A percentile compares a stretch with the other conserved stretches of the same genome.
These are phyloP conservation scores for Hyphodiscus hymeniophilus DNA, from an alignment of 495 filamentous ascomycete species.

Conservation along the genomic window DNA sequence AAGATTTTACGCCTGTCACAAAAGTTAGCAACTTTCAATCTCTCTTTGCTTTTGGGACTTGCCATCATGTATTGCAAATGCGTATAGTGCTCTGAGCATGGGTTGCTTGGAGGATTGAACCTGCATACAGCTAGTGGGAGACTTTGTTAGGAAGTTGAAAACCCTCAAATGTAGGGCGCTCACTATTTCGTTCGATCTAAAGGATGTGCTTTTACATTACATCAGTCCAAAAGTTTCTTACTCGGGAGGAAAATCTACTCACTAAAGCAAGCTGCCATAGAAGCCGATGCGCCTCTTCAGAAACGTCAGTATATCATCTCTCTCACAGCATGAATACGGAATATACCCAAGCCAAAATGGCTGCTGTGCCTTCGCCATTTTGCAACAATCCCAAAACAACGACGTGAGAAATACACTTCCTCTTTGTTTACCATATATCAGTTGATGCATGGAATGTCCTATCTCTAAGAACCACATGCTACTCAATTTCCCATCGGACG, in stretches of 20 bases:
- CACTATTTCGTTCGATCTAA: constrained; percentile 35
- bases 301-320: background rate
- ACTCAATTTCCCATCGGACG: too few species aligned
- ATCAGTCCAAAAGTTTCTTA: too few species aligned
- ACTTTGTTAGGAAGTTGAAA: background rate
- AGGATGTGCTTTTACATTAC: constrained; percentile 29
- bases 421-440: too few species aligned
- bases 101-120: constrained; percentile 26
- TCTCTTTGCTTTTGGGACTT: background rate
- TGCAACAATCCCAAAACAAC: too few species aligned
- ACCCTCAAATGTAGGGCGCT: too few species aligned
- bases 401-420: too few species aligned
- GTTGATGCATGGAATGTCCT: background rate
- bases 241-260: too few species aligned
- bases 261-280: constrained; percentile 35
- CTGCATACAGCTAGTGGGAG: constrained; percentile 30
- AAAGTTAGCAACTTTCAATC: background rate
- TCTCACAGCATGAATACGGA: too few species aligned
- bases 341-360: constrained; percentile 30
- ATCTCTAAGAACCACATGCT: background rate
- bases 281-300: constrained; percentile 31
- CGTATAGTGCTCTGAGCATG: constrained; percentile 27
- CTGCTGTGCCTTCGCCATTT: constrained; percentile 21
- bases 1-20: constrained; percentile 23
- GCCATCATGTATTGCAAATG: constrained; percentile 31